Conservation (phyloP, 441 rosid species). For the Adansonia madagascariensis region DNA sequence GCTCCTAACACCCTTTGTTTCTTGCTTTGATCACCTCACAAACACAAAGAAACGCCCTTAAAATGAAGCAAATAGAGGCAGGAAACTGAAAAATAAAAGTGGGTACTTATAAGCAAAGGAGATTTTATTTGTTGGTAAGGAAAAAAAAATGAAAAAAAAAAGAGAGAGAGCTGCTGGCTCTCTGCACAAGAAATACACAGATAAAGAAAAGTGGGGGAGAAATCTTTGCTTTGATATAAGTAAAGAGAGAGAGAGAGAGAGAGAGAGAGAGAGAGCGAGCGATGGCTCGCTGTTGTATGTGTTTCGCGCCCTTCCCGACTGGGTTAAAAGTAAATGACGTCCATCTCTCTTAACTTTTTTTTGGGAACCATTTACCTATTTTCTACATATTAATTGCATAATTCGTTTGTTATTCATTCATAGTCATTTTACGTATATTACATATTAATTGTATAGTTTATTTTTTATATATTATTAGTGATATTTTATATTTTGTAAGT, state of each 20-base stretch:
- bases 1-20: background rate
- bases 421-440: no score
- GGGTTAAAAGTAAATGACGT: no score
- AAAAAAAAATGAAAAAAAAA: background rate
- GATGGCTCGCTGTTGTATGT: background rate
- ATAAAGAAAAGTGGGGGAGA: background rate
- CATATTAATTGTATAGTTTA: no score
- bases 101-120: background rate
- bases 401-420: no score
- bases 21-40: background rate
- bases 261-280: background rate
- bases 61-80: background rate
- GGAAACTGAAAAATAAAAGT: background rate
- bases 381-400: no score
- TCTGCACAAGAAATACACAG: conserved; percentile 34
- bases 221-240: background rate
- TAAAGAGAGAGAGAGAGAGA: background rate
- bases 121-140: background rate
- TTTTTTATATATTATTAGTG: no score
- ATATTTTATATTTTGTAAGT: no score
- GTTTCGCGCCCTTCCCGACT: no score
- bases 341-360: no score
- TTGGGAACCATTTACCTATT: no score
- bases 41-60: background rate
- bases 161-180: conserved; percentile 21